These are phyloP conservation scores for Peronospora farinosa DNA, from an alignment of 352 stramenopile genomes.

Conservation along the genomic window DNA sequence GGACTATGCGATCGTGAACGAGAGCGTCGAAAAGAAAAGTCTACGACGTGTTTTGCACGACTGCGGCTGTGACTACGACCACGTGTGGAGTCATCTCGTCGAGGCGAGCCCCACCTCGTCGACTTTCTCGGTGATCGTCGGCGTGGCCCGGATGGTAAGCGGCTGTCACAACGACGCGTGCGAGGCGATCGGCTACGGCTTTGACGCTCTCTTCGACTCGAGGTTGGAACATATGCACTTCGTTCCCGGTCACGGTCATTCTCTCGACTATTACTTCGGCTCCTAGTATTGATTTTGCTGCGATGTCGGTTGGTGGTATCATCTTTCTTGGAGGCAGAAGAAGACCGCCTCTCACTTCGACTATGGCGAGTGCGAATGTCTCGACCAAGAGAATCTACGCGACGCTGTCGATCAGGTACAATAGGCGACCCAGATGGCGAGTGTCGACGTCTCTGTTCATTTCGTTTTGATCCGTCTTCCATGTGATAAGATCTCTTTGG, in stretches of 20 bases:
- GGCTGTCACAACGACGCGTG: slow-evolving; percentile 11
- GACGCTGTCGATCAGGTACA: slow-evolving; percentile 15
- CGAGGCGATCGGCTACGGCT: slow-evolving; percentile 21
- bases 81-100: slow-evolving; percentile 2
- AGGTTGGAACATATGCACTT: slow-evolving; percentile 5
- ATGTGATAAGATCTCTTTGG: slow-evolving; percentile 16
- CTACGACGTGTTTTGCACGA: slow-evolving; percentile 2
- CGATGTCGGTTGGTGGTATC: slow-evolving; percentile 3
- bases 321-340: slow-evolving; percentile 4
- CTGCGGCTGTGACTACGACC: slow-evolving; percentile 6
- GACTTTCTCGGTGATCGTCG: slow-evolving; percentile 15
- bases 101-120: slow-evolving; percentile 21
- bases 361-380: slow-evolving; percentile 17
- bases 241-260: background rate
- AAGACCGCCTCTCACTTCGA: slow-evolving; percentile 7
- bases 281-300: slow-evolving; percentile 9
- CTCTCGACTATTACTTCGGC: slow-evolving; percentile 2
- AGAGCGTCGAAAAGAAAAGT: slow-evolving; percentile 16
- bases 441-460: slow-evolving; percentile 6
- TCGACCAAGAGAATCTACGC: slow-evolving; percentile 29
- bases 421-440: slow-evolving; percentile 8
- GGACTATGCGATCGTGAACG: slow-evolving; percentile 24
- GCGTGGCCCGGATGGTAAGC: slow-evolving; percentile 14
- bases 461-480: slow-evolving; percentile 3
- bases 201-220: slow-evolving; percentile 8